phyloP scores from a whole-genome alignment of 1,139 yeast genomes.

The Groenewaldozyma auringiensis region DNA sequence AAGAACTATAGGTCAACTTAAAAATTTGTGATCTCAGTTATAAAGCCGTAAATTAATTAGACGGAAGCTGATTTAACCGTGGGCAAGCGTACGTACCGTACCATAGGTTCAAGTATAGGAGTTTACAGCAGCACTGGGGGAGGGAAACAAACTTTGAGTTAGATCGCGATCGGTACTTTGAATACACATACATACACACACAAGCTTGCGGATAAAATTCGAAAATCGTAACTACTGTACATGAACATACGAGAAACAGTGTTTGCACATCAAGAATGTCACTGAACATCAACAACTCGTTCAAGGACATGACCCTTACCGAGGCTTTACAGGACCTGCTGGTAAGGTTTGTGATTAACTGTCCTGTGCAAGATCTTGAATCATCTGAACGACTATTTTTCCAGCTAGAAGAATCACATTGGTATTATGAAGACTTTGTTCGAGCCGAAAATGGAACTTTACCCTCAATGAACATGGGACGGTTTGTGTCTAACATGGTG shows the following conservation, averaged over 20 bases:
- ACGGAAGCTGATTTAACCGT: too few species aligned
- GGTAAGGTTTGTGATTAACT: conserved; percentile 83
- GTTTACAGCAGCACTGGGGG: too few species aligned
- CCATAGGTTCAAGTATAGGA: too few species aligned
- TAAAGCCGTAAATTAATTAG: too few species aligned
- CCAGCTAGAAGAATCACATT: conserved; percentile 96
- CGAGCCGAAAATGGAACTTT: conserved; percentile 65
- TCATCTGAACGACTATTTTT: conserved; percentile 82
- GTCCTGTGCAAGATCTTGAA: conserved; percentile 84
- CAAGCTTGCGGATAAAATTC: too few species aligned
- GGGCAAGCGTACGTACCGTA: too few species aligned
- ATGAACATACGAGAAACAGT: too few species aligned
- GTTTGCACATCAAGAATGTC: conserved; percentile 24
- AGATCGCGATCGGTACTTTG: too few species aligned
- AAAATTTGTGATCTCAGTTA: background rate
- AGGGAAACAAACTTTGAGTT: too few species aligned
- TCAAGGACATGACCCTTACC: conserved; percentile 44
- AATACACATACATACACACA: too few species aligned
- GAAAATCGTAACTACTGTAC: too few species aligned
- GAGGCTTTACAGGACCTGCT: conserved; percentile 78
- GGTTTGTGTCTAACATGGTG: conserved; percentile 66
- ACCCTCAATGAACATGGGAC: conserved; percentile 72
- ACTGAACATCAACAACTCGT: conserved; percentile 20
- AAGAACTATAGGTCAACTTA: background rate
- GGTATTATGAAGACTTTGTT: conserved; percentile 90